These are phyloP conservation scores for Claviceps digitariae DNA, from an alignment of 2,329 filamentous ascomycete genomes.

Conservation along the genomic window DNA sequence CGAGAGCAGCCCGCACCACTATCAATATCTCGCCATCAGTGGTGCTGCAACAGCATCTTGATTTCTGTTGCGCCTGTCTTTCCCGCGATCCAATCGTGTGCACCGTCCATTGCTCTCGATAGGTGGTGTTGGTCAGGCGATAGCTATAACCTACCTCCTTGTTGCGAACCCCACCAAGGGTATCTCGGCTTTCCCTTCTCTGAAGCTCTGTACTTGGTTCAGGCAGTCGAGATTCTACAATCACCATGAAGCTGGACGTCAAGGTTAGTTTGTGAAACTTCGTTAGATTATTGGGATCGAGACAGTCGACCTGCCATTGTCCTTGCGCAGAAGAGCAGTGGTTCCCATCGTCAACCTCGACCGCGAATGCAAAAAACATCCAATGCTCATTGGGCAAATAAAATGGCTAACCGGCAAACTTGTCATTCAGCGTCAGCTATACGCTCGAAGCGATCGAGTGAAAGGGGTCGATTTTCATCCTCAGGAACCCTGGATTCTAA, in stretches of 20 bases:
- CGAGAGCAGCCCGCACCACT: neutral
- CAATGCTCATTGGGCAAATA: neutral
- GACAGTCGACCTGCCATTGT: neutral
- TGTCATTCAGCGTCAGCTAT: constrained; percentile 27
- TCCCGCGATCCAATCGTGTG: neutral
- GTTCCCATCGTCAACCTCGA: constrained; percentile 5
- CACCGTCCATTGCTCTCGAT: neutral
- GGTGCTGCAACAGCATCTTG: neutral
- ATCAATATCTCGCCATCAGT: neutral
- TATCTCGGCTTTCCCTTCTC: neutral
- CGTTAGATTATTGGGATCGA: neutral
- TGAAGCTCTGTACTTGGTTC: neutral
- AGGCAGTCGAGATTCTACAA: neutral
- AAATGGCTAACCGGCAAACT: neutral
- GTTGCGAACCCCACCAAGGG: constrained; percentile 3
- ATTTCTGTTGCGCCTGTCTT: neutral
- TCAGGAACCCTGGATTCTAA: constrained; percentile 91
- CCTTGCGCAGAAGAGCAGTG: neutral
- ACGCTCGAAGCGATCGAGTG: constrained; percentile 82
- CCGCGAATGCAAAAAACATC: neutral
- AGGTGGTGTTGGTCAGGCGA: constrained; percentile 4
- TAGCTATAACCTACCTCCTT: neutral
- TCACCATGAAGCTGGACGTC: constrained; percentile 29
- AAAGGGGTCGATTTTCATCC: constrained; percentile 97
- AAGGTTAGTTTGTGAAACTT: constrained; percentile 20